A percentile compares a stretch with the other conserved stretches of the same genome.
These are phyloP conservation scores for Cafeteria roenbergensis DNA, from an alignment of 108 stramenopile genomes.

Conservation along the genomic window DNA sequence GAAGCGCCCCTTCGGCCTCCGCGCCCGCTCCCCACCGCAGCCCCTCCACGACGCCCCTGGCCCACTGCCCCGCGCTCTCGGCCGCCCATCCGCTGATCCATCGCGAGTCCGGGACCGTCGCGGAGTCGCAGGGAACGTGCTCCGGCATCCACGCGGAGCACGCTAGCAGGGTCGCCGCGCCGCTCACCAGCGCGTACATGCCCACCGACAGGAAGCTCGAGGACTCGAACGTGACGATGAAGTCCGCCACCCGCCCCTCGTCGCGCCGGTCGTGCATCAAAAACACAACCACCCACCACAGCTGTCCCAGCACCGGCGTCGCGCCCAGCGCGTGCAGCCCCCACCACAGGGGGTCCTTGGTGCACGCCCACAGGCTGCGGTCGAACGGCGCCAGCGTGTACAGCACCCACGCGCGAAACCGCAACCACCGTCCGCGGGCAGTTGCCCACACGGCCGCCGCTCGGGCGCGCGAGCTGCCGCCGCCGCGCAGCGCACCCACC, in stretches of 20 bases:
- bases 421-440: no score
- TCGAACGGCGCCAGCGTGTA: constrained; percentile 12
- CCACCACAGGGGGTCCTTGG: constrained; percentile 1
- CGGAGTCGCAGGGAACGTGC: neutral
- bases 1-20: neutral
- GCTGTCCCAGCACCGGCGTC: constrained; percentile 9
- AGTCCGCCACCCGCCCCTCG: constrained; percentile 19
- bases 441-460: no score
- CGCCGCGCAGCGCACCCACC: no score
- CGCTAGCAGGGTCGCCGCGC: neutral
- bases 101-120: no score
- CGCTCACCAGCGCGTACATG: neutral
- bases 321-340: constrained; percentile 1
- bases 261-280: constrained; percentile 17
- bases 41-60: neutral
- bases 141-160: neutral
- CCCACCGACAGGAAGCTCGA: constrained; percentile 7
- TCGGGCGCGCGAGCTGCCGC: no score
- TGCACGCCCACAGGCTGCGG: constrained; percentile 4
- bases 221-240: constrained; percentile 18
- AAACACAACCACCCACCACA: constrained; percentile 19
- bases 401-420: constrained; percentile 11
- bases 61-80: neutral
- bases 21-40: no score
- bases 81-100: no score